Evolutionary conservation across 176 grass and related monocot genomes (phyloP).

Genomic region (Oryza meyeriana): DNA sequence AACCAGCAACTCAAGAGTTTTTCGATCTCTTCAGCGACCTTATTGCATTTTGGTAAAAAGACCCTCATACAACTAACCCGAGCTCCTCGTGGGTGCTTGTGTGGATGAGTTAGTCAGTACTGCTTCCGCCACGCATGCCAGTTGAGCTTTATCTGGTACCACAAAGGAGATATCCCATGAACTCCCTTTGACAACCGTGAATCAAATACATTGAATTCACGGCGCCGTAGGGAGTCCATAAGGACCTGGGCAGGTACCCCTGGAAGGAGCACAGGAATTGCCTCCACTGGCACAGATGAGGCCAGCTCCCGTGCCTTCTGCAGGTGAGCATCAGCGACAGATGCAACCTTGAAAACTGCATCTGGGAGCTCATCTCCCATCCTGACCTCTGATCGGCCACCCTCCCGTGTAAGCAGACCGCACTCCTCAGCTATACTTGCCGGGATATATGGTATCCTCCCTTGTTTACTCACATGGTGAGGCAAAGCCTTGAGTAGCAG

Average conservation of each 20-base stretch:
- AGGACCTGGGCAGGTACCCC: conserved; percentile 71
- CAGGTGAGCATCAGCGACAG: conserved; percentile 68
- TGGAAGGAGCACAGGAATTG: conserved; percentile 57
- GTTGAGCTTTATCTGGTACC: conserved; percentile 89
- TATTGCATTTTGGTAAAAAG: conserved; percentile 17
- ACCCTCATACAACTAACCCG: neutral
- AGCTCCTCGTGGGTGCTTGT: neutral
- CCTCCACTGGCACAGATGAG: conserved; percentile 49
- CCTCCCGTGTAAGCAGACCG: conserved; percentile 45
- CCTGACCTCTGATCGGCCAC: conserved; percentile 49
- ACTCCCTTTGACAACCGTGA: conserved; percentile 62
- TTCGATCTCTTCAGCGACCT: conserved; percentile 13
- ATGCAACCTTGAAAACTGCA: conserved; percentile 83
- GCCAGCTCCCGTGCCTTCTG: conserved; percentile 75
- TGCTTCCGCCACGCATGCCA: conserved; percentile 66
- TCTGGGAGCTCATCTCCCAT: conserved; percentile 60
- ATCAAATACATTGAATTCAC: conserved; percentile 83
- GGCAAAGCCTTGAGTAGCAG: conserved; percentile 82
- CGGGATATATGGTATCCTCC: conserved; percentile 64
- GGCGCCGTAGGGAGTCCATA: conserved; percentile 51
- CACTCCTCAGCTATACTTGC: conserved; percentile 63
- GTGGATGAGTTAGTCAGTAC: conserved; percentile 40
- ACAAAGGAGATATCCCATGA: conserved; percentile 67
- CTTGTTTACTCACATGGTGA: conserved; percentile 73
- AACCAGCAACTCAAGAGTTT: conserved; percentile 21